A percentile compares a stretch with the other conserved stretches of the same genome.
Evolutionary conservation across 2,329 filamentous ascomycete species (phyloP).

Genomic region (Fusarium brevicatenulatum): DNA sequence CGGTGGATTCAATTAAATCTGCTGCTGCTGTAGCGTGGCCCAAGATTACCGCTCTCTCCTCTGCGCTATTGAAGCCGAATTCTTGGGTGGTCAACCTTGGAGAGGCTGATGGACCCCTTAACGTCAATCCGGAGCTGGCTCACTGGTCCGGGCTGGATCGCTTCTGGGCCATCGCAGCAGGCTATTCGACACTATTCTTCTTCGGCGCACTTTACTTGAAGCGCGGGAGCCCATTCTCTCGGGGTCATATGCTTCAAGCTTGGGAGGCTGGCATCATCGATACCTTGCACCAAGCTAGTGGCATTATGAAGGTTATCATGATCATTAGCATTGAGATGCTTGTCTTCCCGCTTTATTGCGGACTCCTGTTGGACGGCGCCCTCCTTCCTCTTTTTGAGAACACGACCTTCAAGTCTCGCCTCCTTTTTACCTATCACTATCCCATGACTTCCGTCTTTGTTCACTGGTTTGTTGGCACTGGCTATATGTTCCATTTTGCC

Average conservation of each 20-base stretch:
- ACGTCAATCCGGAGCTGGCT: slow-evolving; percentile 67
- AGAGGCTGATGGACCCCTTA: slow-evolving; percentile 50
- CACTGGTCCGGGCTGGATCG: slow-evolving; percentile 75
- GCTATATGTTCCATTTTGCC: slow-evolving; percentile 99
- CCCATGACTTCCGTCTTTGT: slow-evolving; percentile 94
- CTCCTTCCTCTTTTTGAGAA: slow-evolving; percentile 88
- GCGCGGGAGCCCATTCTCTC: slow-evolving; percentile 74
- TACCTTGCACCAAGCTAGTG: slow-evolving; percentile 88
- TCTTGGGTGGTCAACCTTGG: slow-evolving; percentile 69
- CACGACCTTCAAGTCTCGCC: slow-evolving; percentile 78
- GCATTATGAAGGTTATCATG: slow-evolving; percentile 96
- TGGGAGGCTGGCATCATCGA: slow-evolving; percentile 85
- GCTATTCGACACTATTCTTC: slow-evolving; percentile 81
- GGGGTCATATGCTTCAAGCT: slow-evolving; percentile 63
- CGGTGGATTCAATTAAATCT: slow-evolving; percentile 16
- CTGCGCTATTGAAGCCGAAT: slow-evolving; percentile 57
- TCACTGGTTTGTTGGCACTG: slow-evolving; percentile 98
- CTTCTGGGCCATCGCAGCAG: slow-evolving; percentile 78
- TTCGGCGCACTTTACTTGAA: slow-evolving; percentile 83
- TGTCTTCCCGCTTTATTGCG: slow-evolving; percentile 94
- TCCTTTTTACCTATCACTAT: slow-evolving; percentile 80
- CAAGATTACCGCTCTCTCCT: slow-evolving; percentile 31
- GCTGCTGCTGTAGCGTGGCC: slow-evolving; percentile 24
- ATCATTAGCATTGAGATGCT: slow-evolving; percentile 99
- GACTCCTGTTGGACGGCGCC: slow-evolving; percentile 87